A percentile compares a stretch with the other conserved stretches of the same genome.
These are phyloP conservation scores for Mesotaenium endlicherianum DNA, from an alignment of 139 green algal species.

Conservation along the genomic window DNA sequence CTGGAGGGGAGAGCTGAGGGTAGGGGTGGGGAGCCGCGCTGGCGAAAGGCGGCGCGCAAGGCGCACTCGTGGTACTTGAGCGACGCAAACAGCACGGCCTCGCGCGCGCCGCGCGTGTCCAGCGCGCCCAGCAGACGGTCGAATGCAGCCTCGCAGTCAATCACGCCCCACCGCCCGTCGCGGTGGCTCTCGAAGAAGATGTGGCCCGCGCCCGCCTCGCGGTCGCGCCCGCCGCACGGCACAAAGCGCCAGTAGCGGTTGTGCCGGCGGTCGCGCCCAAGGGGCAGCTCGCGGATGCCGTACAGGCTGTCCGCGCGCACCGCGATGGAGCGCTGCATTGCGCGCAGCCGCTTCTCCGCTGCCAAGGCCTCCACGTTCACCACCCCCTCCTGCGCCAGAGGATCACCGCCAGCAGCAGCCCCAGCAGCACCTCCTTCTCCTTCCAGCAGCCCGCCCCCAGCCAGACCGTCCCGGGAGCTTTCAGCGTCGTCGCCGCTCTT, in stretches of 20 bases:
- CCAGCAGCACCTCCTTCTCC: neutral
- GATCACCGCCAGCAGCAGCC: neutral
- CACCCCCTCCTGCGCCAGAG: too few species aligned
- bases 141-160: constrained; percentile 24
- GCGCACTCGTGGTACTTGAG: neutral
- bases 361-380: neutral
- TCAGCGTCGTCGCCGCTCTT: too few species aligned
- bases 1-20: too few species aligned
- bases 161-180: constrained; percentile 8
- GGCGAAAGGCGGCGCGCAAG: neutral
- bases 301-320: constrained; percentile 15
- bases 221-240: neutral
- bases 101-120: neutral
- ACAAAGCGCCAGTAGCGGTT: constrained; percentile 42
- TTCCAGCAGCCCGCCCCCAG: neutral
- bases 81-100: constrained; percentile 3
- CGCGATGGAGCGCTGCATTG: neutral
- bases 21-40: too few species aligned
- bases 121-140: constrained; percentile 12
- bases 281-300: constrained; percentile 9
- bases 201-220: neutral
- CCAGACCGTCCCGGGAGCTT: too few species aligned
- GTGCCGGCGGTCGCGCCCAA: constrained; percentile 37
- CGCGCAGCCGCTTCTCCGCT: neutral
- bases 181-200: constrained; percentile 24